Evolutionary conservation across 2,329 filamentous ascomycete species (phyloP), one percentile per base, ranked within the genome.

Genomic region (Ascochyta koolunga): DNA sequence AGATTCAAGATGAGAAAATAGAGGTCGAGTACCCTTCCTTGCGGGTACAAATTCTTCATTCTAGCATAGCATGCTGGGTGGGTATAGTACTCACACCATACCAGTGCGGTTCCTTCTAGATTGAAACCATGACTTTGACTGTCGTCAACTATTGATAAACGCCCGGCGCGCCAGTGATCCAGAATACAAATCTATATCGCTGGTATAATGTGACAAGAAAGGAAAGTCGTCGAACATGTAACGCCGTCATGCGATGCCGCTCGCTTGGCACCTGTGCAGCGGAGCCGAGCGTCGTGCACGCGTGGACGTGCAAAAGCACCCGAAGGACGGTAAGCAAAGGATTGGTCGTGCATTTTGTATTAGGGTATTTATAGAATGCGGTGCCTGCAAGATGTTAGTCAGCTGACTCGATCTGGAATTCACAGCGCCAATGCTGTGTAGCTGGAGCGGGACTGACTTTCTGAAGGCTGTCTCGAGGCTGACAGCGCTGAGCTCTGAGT

Each of bases 391-490:
- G 2, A 6, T 36, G 27, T 56, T 45, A 45, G 65, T 73, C 57
- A 72, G 60, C 61, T 67, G 56, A 64, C 54, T 57, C 53, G 29
- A 22, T 16, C 6, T 56, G 41, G 11, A 53, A 57, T 61, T 56
- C 50, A 59, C 46, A 8, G 36, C 43, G 19, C 2, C 2, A 13
- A 31, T 27, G 45, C 1, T 15, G 35, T 43, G 35, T 6, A 16
- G 44, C 43, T 46, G 49, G 36, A 25, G 15, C 33, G 11, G 27
- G 50, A 70, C 70, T 67, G 50, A 74, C 71, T 78, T 76, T 72
- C 82, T 82, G 66, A 89, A 74, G 31, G 83, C 71, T 48, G 79
- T 79, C 69, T 87, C 86, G 36, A 88, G 71, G 51, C 79, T 85
- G 38, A 82, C 74, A 8, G 83, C 77, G 62, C 73, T 80, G 16